Evolutionary conservation across 495 filamentous ascomycete genomes (phyloP).

Genomic region (Penicillium verhagenii): DNA sequence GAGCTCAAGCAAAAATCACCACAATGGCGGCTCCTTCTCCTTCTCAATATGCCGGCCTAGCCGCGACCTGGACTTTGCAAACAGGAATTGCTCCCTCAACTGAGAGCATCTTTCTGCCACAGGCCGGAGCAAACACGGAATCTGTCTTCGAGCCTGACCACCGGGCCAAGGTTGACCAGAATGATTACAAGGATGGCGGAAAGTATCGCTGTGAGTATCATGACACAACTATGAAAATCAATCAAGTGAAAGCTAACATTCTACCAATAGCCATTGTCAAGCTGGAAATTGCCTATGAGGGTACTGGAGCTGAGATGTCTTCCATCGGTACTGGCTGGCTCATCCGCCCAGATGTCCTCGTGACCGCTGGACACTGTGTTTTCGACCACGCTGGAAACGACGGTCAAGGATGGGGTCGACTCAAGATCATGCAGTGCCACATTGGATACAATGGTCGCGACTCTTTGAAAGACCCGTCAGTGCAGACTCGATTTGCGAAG

Average conservation of each 20-base stretch:
- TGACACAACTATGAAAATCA: neutral
- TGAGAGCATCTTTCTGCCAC: neutral
- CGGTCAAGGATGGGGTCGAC: neutral
- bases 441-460: constrained; percentile 1
- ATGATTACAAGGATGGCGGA: neutral
- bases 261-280: neutral
- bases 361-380: constrained; percentile 1
- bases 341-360: neutral
- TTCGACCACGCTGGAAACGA: neutral
- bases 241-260: neutral
- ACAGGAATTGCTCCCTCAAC: neutral
- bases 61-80: neutral
- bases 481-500: constrained; percentile 1
- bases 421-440: neutral
- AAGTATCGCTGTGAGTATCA: constrained; percentile 1
- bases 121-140: neutral
- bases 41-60: constrained; percentile 1
- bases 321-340: neutral
- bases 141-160: neutral
- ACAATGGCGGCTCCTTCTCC: neutral
- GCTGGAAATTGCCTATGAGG: neutral
- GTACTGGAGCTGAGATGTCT: neutral
- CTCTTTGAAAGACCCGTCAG: neutral
- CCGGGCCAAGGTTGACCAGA: neutral
- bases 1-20: neutral